Conservation (phyloP, 73 alveolate genomes). For the Blepharisma stoltei region DNA sequence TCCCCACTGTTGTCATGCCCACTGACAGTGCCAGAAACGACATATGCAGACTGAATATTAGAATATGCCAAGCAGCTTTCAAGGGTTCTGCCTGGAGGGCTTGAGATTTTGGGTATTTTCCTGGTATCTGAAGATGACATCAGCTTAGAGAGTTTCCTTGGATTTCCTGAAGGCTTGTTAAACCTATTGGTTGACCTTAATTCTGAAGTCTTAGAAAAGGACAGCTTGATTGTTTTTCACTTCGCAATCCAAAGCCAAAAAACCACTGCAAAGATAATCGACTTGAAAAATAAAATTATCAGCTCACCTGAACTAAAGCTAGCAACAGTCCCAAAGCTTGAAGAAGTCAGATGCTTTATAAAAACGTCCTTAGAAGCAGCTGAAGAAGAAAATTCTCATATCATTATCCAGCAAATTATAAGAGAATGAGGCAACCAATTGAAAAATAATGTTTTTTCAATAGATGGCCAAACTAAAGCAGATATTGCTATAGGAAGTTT, state of each 20-base stretch:
- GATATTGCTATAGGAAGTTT: background rate
- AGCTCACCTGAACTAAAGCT: background rate
- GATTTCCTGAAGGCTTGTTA: background rate
- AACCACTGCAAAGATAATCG: background rate
- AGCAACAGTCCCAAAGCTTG: background rate
- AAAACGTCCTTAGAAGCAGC: background rate
- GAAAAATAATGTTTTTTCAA: background rate
- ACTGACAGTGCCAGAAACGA: background rate
- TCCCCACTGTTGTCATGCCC: background rate
- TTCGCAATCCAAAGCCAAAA: background rate
- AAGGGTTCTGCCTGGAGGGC: conserved; percentile 6
- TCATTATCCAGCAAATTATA: background rate
- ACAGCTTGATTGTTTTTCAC: conserved; percentile 1
- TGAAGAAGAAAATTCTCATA: background rate
- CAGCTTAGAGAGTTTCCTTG: background rate
- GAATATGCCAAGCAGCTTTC: background rate
- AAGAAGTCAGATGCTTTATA: background rate
- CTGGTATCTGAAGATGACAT: conserved; percentile 21
- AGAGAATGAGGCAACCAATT: background rate
- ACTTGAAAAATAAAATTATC: background rate
- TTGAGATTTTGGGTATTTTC: background rate
- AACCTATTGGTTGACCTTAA: background rate
- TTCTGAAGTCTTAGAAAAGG: background rate
- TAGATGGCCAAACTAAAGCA: background rate
- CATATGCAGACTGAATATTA: background rate